Evolutionary conservation across 352 stramenopile species (phyloP).

Genomic region (Globisporangium apiculatum): DNA sequence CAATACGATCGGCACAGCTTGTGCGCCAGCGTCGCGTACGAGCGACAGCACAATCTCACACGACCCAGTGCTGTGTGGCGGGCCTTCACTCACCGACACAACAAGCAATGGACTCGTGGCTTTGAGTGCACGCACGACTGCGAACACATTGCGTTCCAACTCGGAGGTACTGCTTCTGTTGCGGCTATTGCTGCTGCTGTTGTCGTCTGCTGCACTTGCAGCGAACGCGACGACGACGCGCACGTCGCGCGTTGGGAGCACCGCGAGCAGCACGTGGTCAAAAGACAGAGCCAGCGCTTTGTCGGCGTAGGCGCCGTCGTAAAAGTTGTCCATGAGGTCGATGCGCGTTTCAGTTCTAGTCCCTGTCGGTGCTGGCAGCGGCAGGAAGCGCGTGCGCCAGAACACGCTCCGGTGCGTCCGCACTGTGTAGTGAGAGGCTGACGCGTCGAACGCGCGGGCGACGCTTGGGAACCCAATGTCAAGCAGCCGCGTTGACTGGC

Average conservation of each 20-base stretch:
- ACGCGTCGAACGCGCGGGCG: constrained; percentile 25
- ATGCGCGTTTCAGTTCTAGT: constrained; percentile 11
- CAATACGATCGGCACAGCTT: constrained; percentile 23
- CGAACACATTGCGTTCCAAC: constrained; percentile 36
- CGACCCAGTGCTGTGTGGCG: constrained; percentile 18
- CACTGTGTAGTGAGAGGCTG: constrained; percentile 23
- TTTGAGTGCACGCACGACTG: constrained; percentile 34
- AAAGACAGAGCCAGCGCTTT: constrained; percentile 37
- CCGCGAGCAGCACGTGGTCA: constrained; percentile 45
- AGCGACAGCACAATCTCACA: constrained; percentile 58
- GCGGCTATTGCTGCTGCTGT: constrained; percentile 27
- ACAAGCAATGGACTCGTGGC: constrained; percentile 41
- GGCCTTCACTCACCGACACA: constrained; percentile 30
- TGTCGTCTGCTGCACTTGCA: constrained; percentile 26
- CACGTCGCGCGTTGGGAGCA: constrained; percentile 45
- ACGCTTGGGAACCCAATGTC: constrained; percentile 19
- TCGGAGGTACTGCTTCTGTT: constrained; percentile 43
- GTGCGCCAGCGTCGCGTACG: constrained; percentile 15
- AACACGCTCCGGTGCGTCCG: constrained; percentile 46
- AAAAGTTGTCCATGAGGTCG: constrained; percentile 50
- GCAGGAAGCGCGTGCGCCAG: constrained; percentile 39
- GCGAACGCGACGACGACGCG: constrained; percentile 32
- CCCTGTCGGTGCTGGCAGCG: constrained; percentile 11
- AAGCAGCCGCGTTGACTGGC: neutral
- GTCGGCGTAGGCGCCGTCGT: constrained; percentile 47